phyloP scores from a whole-genome alignment of 768 basidiomycete genomes.

The Russula olivacea region DNA sequence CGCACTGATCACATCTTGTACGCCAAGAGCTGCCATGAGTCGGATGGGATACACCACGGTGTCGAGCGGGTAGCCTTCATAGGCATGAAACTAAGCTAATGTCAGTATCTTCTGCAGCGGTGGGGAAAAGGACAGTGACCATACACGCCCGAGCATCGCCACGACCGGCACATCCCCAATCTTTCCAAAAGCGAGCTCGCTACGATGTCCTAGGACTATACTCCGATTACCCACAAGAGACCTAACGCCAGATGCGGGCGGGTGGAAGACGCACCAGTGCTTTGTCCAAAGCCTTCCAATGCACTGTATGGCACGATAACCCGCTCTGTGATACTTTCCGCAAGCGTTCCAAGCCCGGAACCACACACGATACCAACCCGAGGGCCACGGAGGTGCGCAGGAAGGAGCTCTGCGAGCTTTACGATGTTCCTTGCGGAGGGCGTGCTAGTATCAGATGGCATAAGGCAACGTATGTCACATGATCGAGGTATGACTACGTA shows the following conservation, averaged over 20 bases:
- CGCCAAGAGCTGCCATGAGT: slow-evolving; percentile 70
- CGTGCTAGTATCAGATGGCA: background rate
- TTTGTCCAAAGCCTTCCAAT: slow-evolving; percentile 68
- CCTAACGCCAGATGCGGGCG: too few relatives aligned
- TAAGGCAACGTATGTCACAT: background rate
- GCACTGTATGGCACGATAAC: slow-evolving; percentile 58
- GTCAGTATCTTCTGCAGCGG: background rate
- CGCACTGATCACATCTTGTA: slow-evolving; percentile 70
- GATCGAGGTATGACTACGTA: slow-evolving; percentile 9
- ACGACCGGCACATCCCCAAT: slow-evolving; percentile 77
- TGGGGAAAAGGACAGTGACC: slow-evolving; percentile 23
- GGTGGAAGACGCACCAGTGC: slow-evolving; percentile 51
- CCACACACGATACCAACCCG: slow-evolving; percentile 82
- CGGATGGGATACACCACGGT: slow-evolving; percentile 75
- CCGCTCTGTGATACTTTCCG: slow-evolving; percentile 49
- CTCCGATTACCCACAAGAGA: background rate
- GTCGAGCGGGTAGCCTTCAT: slow-evolving; percentile 71
- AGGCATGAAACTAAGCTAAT: slow-evolving; percentile 63
- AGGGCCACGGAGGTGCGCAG: slow-evolving; percentile 44
- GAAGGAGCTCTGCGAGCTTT: slow-evolving; percentile 30
- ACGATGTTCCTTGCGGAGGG: slow-evolving; percentile 32
- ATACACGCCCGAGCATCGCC: slow-evolving; percentile 81
- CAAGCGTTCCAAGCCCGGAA: slow-evolving; percentile 75
- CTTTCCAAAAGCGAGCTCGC: slow-evolving; percentile 72
- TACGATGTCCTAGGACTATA: slow-evolving; percentile 76